phyloP scores from a whole-genome alignment of 345 rosid species.

The Theobroma cacao region DNA sequence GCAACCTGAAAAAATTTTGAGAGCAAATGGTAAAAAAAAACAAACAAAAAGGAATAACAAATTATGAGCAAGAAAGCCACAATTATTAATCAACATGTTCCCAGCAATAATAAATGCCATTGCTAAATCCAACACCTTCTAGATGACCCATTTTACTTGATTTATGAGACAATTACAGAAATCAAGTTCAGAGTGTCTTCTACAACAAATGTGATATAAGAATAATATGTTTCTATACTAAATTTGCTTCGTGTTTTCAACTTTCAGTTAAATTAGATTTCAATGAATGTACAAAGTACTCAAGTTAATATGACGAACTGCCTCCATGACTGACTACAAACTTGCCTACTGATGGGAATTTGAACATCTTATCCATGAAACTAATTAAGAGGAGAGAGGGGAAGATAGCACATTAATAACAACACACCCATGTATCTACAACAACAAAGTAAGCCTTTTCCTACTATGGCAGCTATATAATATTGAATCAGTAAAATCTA shows the following conservation, averaged over 20 bases:
- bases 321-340: background rate
- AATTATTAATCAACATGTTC: background rate
- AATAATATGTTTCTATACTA: background rate
- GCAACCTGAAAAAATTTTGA: constrained; percentile 56
- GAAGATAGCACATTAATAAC: background rate
- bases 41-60: too few species aligned
- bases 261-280: background rate
- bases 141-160: background rate
- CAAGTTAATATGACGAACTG: background rate
- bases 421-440: background rate
- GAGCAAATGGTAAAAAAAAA: background rate
- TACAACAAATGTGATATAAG: background rate
- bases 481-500: background rate
- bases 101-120: background rate
- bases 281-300: background rate
- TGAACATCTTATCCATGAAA: background rate
- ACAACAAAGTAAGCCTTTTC: background rate
- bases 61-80: background rate
- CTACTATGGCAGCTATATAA: background rate
- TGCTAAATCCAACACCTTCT: constrained; percentile 6
- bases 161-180: background rate
- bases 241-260: background rate
- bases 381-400: background rate
- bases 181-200: background rate
- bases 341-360: background rate